Evolutionary conservation across 805 yeast species (phyloP).

Genomic region (Suhomyces emberorum): DNA sequence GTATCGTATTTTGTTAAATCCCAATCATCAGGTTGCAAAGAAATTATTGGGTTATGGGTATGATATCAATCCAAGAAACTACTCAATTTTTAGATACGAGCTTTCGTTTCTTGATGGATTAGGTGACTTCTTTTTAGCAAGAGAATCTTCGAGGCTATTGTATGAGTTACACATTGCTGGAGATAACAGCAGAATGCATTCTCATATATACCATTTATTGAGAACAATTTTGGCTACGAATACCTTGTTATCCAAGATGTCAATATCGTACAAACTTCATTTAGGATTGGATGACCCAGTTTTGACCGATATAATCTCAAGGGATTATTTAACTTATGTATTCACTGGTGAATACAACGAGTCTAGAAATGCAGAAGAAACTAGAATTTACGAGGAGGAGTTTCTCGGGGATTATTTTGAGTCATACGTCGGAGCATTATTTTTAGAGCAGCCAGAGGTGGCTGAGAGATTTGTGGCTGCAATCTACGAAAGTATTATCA

Average conservation of each 20-base stretch:
- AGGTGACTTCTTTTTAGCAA: constrained; percentile 39
- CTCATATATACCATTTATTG: constrained; percentile 21
- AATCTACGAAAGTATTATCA: constrained; percentile 29
- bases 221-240: constrained; percentile 36
- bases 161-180: constrained; percentile 22
- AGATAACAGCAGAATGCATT: constrained; percentile 8
- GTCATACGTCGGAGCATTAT: constrained; percentile 41
- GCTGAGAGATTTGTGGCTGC: constrained; percentile 33
- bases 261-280: constrained; percentile 34
- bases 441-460: constrained; percentile 33
- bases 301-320: constrained; percentile 18
- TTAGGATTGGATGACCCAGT: constrained; percentile 31
- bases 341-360: constrained; percentile 7
- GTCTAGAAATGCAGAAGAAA: constrained; percentile 11
- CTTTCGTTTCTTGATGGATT: constrained; percentile 39
- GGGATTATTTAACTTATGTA: constrained; percentile 28
- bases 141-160: constrained; percentile 34
- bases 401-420: constrained; percentile 42
- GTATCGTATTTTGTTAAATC: constrained; percentile 25
- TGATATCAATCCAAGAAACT: constrained; percentile 17
- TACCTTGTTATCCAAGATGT: constrained; percentile 33
- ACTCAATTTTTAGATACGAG: constrained; percentile 27
- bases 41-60: constrained; percentile 16
- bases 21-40: constrained; percentile 26
- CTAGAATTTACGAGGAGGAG: constrained; percentile 35